These are phyloP conservation scores for Nyctanthes arbortristis DNA, from an alignment of 257 asterid species.

Conservation along the genomic window DNA sequence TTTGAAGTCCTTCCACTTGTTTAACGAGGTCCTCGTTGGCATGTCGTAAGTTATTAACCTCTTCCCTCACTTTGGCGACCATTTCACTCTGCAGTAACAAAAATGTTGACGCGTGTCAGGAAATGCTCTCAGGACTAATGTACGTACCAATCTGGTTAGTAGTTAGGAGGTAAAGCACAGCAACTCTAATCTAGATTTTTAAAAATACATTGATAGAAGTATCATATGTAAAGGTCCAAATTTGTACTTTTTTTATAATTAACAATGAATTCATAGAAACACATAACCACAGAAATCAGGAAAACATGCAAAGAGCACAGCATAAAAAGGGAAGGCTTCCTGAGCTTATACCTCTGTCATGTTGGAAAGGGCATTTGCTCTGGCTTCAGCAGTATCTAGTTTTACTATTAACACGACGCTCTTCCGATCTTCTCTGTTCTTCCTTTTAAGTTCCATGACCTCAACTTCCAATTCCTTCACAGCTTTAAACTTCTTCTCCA, in stretches of 20 bases:
- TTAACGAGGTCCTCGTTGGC: slow-evolving; percentile 81
- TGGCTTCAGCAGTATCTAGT: slow-evolving; percentile 74
- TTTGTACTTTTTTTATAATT: neutral
- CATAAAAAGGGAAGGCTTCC: too few species aligned
- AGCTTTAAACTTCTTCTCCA: slow-evolving; percentile 82
- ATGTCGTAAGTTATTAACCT: slow-evolving; percentile 61
- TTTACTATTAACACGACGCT: slow-evolving; percentile 75
- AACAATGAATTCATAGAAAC: neutral
- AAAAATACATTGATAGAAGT: neutral
- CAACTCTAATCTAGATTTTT: neutral
- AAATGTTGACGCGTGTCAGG: slow-evolving; percentile 23
- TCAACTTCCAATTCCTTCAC: slow-evolving; percentile 80
- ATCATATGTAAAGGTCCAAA: neutral
- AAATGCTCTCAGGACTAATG: neutral
- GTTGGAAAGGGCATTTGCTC: slow-evolving; percentile 67
- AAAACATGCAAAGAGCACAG: too few species aligned
- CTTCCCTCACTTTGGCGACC: slow-evolving; percentile 83
- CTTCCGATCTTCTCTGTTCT: slow-evolving; percentile 93
- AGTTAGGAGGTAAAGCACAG: neutral
- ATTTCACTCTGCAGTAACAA: slow-evolving; percentile 65
- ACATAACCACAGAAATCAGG: neutral
- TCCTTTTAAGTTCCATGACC: slow-evolving; percentile 86
- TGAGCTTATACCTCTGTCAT: slow-evolving; percentile 71
- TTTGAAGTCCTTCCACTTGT: slow-evolving; percentile 97
- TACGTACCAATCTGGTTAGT: neutral